Evolutionary conservation across 2,329 filamentous ascomycete genomes (phyloP).

Genomic region (Exophiala sp.): DNA sequence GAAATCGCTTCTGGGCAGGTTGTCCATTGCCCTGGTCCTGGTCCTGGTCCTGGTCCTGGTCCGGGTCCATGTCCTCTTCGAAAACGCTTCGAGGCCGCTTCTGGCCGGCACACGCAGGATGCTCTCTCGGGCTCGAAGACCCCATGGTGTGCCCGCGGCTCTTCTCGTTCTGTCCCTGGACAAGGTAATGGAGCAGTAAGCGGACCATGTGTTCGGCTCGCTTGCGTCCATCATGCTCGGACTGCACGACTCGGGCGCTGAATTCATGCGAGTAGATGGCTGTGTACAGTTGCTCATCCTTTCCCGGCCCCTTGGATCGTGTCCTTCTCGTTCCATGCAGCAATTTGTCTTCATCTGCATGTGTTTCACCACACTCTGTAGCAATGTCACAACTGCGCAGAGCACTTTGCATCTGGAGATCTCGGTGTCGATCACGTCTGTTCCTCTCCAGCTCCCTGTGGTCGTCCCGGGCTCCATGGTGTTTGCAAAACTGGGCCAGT

Average conservation of each 20-base stretch:
- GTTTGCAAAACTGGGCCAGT: not conserved
- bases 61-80: not conserved
- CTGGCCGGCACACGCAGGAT: not conserved
- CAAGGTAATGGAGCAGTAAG: slow-evolving; percentile 5
- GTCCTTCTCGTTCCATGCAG: slow-evolving; percentile 4
- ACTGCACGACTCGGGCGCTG: slow-evolving; percentile 15
- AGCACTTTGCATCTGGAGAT: slow-evolving; percentile 16
- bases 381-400: slow-evolving; percentile 14
- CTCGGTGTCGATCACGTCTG: slow-evolving; percentile 18
- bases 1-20: no score
- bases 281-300: slow-evolving; percentile 23
- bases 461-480: slow-evolving; percentile 2
- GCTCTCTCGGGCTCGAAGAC: not conserved
- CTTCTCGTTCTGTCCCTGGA: not conserved
- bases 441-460: slow-evolving; percentile 13
- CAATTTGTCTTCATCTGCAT: slow-evolving; percentile 6
- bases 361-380: slow-evolving; percentile 7
- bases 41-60: no score
- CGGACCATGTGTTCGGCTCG: slow-evolving; percentile 9
- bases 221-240: slow-evolving; percentile 16
- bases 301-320: slow-evolving; percentile 20
- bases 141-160: not conserved
- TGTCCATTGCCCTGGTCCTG: no score
- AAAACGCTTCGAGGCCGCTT: not conserved
- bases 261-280: slow-evolving; percentile 21